Evolutionary conservation across 345 rosid species (phyloP).

Genomic region (Salix brachista): DNA sequence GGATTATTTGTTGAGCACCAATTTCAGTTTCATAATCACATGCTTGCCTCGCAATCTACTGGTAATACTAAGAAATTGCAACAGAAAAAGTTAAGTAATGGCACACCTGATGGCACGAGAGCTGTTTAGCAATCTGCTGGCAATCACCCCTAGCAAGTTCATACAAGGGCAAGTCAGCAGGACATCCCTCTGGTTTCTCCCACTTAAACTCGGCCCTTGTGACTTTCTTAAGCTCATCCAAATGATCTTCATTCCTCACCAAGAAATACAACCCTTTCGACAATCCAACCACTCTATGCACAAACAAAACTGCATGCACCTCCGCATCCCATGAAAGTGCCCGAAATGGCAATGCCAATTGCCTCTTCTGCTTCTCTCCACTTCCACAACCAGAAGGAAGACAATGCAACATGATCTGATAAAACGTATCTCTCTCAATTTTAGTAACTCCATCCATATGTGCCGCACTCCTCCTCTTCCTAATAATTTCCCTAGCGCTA

Average conservation of each 20-base stretch:
- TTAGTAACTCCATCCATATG: constrained; percentile 73
- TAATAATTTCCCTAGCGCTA: constrained; percentile 49
- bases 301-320: constrained; percentile 83
- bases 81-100: background rate
- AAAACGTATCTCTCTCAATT: constrained; percentile 60
- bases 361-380: constrained; percentile 51
- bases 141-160: constrained; percentile 58
- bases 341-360: constrained; percentile 65
- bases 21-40: background rate
- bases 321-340: constrained; percentile 83
- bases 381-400: constrained; percentile 63
- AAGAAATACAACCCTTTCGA: constrained; percentile 76
- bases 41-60: background rate
- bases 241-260: constrained; percentile 82
- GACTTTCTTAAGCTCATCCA: constrained; percentile 50
- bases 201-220: constrained; percentile 57
- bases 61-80: background rate
- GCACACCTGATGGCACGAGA: constrained; percentile 81
- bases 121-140: constrained; percentile 53
- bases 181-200: constrained; percentile 80
- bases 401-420: constrained; percentile 80
- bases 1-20: background rate
- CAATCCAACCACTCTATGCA: constrained; percentile 67
- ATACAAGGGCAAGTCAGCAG: constrained; percentile 59
- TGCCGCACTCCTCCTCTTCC: constrained; percentile 90